phyloP scores from a whole-genome alignment of 2,329 filamentous ascomycete species.

The Sarocladiaceae sp. region DNA sequence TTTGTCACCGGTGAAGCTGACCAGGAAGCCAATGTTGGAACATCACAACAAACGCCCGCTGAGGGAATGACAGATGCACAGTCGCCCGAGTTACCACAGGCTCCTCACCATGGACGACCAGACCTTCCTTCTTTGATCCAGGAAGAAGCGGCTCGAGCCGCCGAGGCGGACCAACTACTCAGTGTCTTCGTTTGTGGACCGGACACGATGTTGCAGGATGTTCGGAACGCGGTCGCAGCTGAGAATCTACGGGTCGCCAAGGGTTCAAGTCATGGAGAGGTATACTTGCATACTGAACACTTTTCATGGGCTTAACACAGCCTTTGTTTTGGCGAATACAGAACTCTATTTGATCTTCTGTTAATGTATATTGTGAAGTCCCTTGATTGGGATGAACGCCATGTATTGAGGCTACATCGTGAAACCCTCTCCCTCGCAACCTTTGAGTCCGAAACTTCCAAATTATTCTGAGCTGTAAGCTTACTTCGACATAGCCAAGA shows the following conservation, averaged over 20 bases:
- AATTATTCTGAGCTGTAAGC: too few relatives aligned
- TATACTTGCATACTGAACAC: conserved; percentile 21
- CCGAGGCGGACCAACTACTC: conserved; percentile 11
- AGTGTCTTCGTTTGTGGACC: conserved; percentile 21
- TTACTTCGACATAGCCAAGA: neutral
- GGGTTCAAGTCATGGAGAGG: conserved; percentile 15
- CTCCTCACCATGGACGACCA: conserved; percentile 16
- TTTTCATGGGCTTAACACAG: conserved; percentile 17
- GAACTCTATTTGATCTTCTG: too few relatives aligned
- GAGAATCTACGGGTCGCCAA: conserved; percentile 17
- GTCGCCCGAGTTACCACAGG: neutral
- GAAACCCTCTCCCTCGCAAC: too few relatives aligned
- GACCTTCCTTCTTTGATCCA: conserved; percentile 10
- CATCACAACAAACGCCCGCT: neutral
- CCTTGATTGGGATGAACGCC: too few relatives aligned
- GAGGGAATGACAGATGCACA: neutral
- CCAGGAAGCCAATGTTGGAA: neutral
- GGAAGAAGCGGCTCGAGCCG: conserved; percentile 8
- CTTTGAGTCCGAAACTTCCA: too few relatives aligned
- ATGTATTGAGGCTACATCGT: too few relatives aligned
- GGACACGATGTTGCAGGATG: conserved; percentile 19
- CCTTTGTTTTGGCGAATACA: neutral
- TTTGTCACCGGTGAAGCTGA: neutral
- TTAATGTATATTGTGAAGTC: too few relatives aligned
- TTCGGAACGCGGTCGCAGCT: conserved; percentile 14